These are phyloP conservation scores for Solanum chacoense DNA, from an alignment of 305 asterid species.

Conservation along the genomic window DNA sequence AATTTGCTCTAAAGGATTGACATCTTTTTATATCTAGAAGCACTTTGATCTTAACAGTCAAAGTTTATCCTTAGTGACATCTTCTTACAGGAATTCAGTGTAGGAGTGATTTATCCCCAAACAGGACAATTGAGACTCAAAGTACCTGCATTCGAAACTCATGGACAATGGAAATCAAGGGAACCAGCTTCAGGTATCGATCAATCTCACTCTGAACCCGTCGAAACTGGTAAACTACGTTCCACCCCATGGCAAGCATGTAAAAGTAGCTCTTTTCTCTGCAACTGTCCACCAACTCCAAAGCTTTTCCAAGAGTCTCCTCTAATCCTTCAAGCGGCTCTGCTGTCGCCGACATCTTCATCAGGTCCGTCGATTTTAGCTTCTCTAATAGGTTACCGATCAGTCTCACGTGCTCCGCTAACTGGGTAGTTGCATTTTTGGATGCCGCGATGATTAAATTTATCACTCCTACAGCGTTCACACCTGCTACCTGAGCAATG, in stretches of 20 bases:
- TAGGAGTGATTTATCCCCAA: background rate
- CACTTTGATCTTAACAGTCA: background rate
- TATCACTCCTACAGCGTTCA: background rate
- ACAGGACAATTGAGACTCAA: background rate
- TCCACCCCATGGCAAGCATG: slow-evolving; percentile 9
- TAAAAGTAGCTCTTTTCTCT: slow-evolving; percentile 8
- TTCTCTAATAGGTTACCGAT: slow-evolving; percentile 9
- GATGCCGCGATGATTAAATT: background rate
- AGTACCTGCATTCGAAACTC: slow-evolving; percentile 9
- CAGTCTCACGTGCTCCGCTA: background rate
- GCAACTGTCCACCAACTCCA: slow-evolving; percentile 7
- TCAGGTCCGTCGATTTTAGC: slow-evolving; percentile 5
- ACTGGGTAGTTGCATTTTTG: slow-evolving; percentile 1
- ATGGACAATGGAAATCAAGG: slow-evolving; percentile 8
- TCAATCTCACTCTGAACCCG: slow-evolving; percentile 10
- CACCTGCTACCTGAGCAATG: background rate
- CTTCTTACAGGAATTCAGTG: background rate
- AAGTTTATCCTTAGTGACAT: background rate
- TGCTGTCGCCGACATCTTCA: background rate
- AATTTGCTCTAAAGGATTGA: background rate
- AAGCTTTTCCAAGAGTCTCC: background rate
- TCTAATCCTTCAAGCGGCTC: slow-evolving; percentile 1
- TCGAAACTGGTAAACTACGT: slow-evolving; percentile 5
- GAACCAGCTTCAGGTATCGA: slow-evolving; percentile 5
- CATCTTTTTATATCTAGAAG: background rate